Base-by-base conservation (phyloP, 2,329 filamentous ascomycete species). In the Xylariaceae sp. region DNA sequence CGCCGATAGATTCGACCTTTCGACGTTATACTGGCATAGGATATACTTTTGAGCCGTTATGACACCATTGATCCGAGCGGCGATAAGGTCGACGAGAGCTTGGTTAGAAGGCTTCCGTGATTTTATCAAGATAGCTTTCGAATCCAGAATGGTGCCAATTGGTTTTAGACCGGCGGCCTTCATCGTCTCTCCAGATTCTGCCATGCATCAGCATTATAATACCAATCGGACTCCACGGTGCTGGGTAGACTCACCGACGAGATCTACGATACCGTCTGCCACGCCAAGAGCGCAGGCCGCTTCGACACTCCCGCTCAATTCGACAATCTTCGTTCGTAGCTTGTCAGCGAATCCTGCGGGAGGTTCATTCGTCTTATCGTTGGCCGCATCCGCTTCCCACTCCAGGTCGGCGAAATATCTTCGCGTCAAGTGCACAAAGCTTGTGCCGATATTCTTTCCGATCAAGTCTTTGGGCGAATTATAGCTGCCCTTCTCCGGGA, bases 131-230 rank as follows among this genome's bases (percentile, higher is more conserved):
- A 97, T 89, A 29, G 95, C 93, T 18, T 89, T 90, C 52, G 89
- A 93, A 54, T 91, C 87, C 49, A 97, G 83, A 21, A 99, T 92
- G 2, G 95, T 99, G 67, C 95, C 92, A 67, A 98, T 97, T 54
- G 93, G 89, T 77, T 92, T 93, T 48, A 99, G 83, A 20, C 95
- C 95, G 43, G 93, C 93, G 19, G 93, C 95, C 70, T 90, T 89
- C 95, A 99, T 99, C 0, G 95, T 99, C 76, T 98, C 93, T 54
- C 95, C 95, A 19, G 95, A 98, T 80, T 99, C 93, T 95, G 65
- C 1, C 19, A 9, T 26, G 4, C 18, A 45, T 66, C 32, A 43
- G 48, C 19, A 7, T 41, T 29, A 40, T 3, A 43, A 41, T 5
- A 16, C n/a, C n/a, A 50, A 37, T 7, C 20, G 14, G 3, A 43